These are phyloP conservation scores for Sergeia podlipaevii DNA, from an alignment of 208 protist species.

Conservation along the genomic window DNA sequence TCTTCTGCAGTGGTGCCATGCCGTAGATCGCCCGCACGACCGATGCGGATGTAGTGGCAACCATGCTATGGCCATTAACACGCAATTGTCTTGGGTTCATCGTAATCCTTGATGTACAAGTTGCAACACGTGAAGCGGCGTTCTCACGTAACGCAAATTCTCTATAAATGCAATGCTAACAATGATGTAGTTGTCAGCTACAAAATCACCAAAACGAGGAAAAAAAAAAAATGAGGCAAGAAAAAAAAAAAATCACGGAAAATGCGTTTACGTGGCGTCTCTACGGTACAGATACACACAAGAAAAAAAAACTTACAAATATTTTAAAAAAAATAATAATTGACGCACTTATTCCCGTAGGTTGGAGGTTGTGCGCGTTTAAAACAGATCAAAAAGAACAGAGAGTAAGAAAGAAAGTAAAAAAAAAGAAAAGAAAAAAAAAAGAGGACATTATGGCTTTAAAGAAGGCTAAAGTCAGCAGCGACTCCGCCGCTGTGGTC, in stretches of 20 bases:
- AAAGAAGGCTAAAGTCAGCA: too few relatives aligned
- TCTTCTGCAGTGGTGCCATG: not conserved
- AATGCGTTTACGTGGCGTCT: not conserved
- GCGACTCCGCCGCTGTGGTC: too few relatives aligned
- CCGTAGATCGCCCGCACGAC: not conserved
- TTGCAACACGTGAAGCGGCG: too few relatives aligned
- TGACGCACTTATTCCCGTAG: not conserved
- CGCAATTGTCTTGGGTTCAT: too few relatives aligned
- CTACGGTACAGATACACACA: not conserved
- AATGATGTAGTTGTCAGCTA: conserved; percentile 9
- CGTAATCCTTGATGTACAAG: too few relatives aligned
- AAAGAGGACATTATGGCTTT: not conserved
- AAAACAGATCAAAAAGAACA: not conserved
- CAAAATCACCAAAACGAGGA: conserved; percentile 3
- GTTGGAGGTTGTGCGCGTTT: not conserved
- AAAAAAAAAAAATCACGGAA: conserved; percentile 13
- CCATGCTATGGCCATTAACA: too few relatives aligned
- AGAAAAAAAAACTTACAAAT: conserved; percentile 1
- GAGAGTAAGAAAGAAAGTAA: not conserved
- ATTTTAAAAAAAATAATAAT: not conserved
- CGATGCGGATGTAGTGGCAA: too few relatives aligned
- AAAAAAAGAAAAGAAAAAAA: conserved; percentile 8
- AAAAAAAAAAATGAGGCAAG: conserved; percentile 9
- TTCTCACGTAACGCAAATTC: too few relatives aligned
- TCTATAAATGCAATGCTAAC: too few relatives aligned